Conservation (phyloP, 2,329 filamentous ascomycete species). For the Fusarium proliferatum region DNA sequence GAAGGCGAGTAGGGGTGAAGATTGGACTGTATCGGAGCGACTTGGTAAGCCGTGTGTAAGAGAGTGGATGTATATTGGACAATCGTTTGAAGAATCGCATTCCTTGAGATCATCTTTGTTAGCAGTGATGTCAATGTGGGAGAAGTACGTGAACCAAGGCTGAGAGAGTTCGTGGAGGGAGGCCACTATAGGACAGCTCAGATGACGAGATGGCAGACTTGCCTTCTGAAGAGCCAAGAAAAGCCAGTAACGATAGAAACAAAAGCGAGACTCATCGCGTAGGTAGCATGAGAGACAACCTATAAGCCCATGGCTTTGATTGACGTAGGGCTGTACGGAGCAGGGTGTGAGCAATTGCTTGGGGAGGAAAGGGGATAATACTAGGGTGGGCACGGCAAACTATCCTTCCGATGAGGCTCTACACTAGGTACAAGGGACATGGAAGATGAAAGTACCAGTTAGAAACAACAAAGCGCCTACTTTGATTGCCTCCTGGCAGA, state of each 20-base stretch:
- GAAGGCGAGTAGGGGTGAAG: background rate
- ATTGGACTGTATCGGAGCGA: background rate
- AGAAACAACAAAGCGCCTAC: background rate
- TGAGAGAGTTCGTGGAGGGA: background rate
- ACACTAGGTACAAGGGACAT: background rate
- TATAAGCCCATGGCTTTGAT: background rate
- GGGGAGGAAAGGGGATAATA: background rate
- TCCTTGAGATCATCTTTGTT: background rate
- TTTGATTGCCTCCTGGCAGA: background rate
- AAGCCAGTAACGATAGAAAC: background rate
- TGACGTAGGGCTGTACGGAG: too few species aligned
- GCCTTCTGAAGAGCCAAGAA: background rate
- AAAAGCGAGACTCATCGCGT: background rate
- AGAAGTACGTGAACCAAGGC: background rate
- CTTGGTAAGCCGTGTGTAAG: background rate
- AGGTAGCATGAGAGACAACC: background rate
- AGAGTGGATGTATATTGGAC: background rate
- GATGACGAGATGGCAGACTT: background rate
- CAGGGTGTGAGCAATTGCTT: background rate
- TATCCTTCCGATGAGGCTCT: background rate
- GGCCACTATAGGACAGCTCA: background rate
- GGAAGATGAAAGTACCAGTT: background rate
- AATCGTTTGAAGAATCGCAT: background rate
- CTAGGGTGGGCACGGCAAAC: background rate
- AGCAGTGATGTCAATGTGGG: background rate